Evolutionary conservation across 495 filamentous ascomycete species (phyloP).

Genomic region (Penicillium bialowiezense): DNA sequence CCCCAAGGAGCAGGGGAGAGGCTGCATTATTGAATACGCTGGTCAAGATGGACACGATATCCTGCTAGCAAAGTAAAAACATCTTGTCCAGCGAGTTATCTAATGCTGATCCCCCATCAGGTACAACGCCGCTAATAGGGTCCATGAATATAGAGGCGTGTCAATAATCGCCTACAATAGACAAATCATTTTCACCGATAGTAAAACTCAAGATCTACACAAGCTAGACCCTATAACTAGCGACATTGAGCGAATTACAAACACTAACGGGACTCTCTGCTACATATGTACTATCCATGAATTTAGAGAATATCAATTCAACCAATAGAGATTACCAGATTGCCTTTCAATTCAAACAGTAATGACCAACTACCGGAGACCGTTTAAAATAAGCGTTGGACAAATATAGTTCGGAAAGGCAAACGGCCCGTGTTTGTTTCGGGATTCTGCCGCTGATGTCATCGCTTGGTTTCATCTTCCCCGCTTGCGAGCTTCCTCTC

Average conservation of each 20-base stretch:
- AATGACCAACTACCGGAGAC: too few relatives aligned
- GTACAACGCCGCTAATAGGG: constrained; percentile 18
- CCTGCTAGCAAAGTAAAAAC: constrained; percentile 29
- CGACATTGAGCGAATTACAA: constrained; percentile 17
- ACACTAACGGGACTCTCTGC: constrained; percentile 1
- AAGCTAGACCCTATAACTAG: constrained; percentile 22
- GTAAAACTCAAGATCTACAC: constrained; percentile 27
- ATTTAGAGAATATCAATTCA: too few relatives aligned
- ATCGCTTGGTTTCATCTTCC: constrained; percentile 5
- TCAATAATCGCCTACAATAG: constrained; percentile 23
- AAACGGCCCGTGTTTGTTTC: constrained; percentile 4
- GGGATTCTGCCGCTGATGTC: constrained; percentile 9
- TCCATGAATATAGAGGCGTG: constrained; percentile 45
- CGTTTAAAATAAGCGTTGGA: too few relatives aligned
- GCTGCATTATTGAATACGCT: constrained; percentile 29
- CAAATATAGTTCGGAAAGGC: constrained; percentile 1
- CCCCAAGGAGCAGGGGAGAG: constrained; percentile 26
- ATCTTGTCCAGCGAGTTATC: too few relatives aligned
- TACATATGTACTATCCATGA: constrained; percentile 30
- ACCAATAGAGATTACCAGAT: too few relatives aligned
- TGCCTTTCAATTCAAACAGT: too few relatives aligned
- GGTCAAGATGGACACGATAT: constrained; percentile 22
- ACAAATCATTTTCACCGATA: constrained; percentile 37
- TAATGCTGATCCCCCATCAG: background rate
- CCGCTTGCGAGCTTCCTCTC: constrained; percentile 8